A percentile compares a stretch with the other conserved stretches of the same genome.
Evolutionary conservation across 1,284 basidiomycete species (phyloP).

Genomic region (Sutorius eximius): DNA sequence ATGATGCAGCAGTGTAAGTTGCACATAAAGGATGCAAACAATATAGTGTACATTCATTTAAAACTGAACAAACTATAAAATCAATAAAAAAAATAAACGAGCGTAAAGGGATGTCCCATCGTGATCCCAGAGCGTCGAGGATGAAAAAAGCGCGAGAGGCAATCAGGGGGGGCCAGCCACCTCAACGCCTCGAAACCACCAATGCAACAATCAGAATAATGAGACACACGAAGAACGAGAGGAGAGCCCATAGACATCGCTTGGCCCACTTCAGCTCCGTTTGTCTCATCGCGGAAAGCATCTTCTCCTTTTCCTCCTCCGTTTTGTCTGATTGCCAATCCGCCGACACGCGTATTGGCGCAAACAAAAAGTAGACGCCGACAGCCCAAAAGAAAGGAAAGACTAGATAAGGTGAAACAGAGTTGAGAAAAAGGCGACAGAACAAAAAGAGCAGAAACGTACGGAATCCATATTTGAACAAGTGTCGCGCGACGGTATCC

Average conservation of each 20-base stretch:
- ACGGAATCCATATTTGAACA: constrained; percentile 36
- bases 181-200: constrained; percentile 22
- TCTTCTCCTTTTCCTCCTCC: constrained; percentile 35
- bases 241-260: constrained; percentile 39
- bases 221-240: constrained; percentile 28
- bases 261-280: constrained; percentile 43
- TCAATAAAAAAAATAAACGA: constrained; percentile 5
- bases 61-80: too few relatives aligned
- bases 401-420: constrained; percentile 25
- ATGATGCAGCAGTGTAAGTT: constrained; percentile 8
- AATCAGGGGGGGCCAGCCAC: constrained; percentile 12
- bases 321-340: constrained; percentile 43
- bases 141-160: too few relatives aligned
- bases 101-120: constrained; percentile 1
- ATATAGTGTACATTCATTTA: constrained; percentile 10
- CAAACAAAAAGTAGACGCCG: constrained; percentile 40
- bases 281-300: constrained; percentile 38
- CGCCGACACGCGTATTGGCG: constrained; percentile 37
- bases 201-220: constrained; percentile 24
- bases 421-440: background rate
- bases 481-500: constrained; percentile 33
- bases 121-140: background rate
- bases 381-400: constrained; percentile 46
- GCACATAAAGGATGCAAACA: background rate
- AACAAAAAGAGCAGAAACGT: constrained; percentile 8